Percentiles rank a stretch among this genome's conserved stretches.
phyloP scores from a whole-genome alignment of 352 stramenopile species.

The Globisporangium middletonii region DNA sequence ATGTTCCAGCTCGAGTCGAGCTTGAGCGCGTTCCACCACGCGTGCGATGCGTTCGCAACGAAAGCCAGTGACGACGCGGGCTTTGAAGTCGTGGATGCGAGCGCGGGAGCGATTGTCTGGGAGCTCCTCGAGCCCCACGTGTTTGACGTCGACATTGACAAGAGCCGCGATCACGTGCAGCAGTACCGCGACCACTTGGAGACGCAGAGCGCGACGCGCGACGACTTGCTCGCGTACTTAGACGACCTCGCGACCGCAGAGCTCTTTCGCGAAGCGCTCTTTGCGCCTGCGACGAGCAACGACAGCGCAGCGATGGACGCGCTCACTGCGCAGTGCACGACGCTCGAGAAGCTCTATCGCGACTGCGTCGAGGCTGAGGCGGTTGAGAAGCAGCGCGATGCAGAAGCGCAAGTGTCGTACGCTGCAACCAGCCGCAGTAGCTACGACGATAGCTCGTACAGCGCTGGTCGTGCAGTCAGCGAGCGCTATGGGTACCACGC shows the following conservation, averaged over 20 bases:
- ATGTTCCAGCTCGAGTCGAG: slow-evolving; percentile 87
- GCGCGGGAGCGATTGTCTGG: slow-evolving; percentile 55
- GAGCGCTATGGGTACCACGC: too few species aligned
- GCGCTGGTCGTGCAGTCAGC: background rate
- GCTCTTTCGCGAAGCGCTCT: slow-evolving; percentile 38
- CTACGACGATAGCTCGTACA: slow-evolving; percentile 2
- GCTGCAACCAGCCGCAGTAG: slow-evolving; percentile 16
- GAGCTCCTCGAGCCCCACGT: slow-evolving; percentile 69
- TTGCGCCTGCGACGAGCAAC: slow-evolving; percentile 6
- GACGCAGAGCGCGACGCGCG: slow-evolving; percentile 53
- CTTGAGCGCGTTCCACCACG: slow-evolving; percentile 67
- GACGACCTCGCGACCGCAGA: slow-evolving; percentile 29
- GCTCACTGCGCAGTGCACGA: slow-evolving; percentile 33
- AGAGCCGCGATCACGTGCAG: slow-evolving; percentile 65
- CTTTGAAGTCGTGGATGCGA: slow-evolving; percentile 15
- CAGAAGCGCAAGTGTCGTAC: slow-evolving; percentile 40
- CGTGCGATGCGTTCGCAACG: slow-evolving; percentile 34
- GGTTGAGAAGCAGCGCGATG: slow-evolving; percentile 42
- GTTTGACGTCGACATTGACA: slow-evolving; percentile 74
- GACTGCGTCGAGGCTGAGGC: slow-evolving; percentile 51
- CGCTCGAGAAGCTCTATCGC: slow-evolving; percentile 45
- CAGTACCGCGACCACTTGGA: slow-evolving; percentile 73
- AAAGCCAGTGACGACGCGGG: slow-evolving; percentile 10
- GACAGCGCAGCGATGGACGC: slow-evolving; percentile 22
- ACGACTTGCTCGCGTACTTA: slow-evolving; percentile 52